Percentiles rank a stretch among this genome's conserved stretches.
Evolutionary conservation across 768 basidiomycete genomes (phyloP).

Genomic region (Rhizopogon roseolus): DNA sequence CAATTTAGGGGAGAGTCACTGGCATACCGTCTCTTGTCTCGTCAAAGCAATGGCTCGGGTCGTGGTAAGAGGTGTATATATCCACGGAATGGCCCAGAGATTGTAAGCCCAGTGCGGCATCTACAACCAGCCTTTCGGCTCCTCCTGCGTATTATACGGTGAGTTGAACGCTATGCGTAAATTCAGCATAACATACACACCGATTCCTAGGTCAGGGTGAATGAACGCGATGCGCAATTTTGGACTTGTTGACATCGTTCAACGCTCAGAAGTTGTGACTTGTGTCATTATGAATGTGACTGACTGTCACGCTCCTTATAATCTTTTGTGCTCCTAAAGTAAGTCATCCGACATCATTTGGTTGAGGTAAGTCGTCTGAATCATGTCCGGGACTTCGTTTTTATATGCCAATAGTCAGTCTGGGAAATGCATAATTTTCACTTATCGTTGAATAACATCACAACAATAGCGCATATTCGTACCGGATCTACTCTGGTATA

Average conservation of each 20-base stretch:
- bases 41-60: conserved; percentile 83
- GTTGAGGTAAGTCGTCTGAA: no score
- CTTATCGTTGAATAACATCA: no score
- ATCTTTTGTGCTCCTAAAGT: no score
- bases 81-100: conserved; percentile 78
- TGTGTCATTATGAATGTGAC: neutral
- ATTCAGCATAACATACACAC: conserved; percentile 32
- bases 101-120: conserved; percentile 89
- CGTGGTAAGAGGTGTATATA: conserved; percentile 92
- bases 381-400: neutral
- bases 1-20: neutral
- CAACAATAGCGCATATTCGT: no score
- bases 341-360: no score
- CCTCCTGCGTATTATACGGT: conserved; percentile 54
- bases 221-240: conserved; percentile 70
- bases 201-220: conserved; percentile 94
- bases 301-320: neutral
- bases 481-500: no score
- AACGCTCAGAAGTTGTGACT: neutral
- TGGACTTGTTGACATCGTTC: conserved; percentile 1
- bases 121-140: conserved; percentile 92
- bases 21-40: conserved; percentile 84
- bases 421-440: no score
- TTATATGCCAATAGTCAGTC: neutral
- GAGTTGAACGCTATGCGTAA: neutral